Conservation (phyloP, 176 grass and related monocot genomes). For the Hordeum vulgare region MorexV3_pseudomolecules_assembly NC_058524.1:575477176-575477675, state of each 20-base stretch:
- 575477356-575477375: background rate
- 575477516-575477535: background rate
- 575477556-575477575: background rate
- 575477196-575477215: background rate
- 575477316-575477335: background rate
- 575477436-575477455: background rate
- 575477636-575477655: background rate
- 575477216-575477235: slow-evolving; percentile 17
- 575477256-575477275: slow-evolving; percentile 1
- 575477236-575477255: slow-evolving; percentile 20
- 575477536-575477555: background rate
- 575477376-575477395: background rate
- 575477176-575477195: background rate
- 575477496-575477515: background rate
- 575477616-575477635: slow-evolving; percentile 26
- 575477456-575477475: background rate
- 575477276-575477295: background rate
- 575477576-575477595: slow-evolving; percentile 25
- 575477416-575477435: background rate
- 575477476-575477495: slow-evolving; percentile 24
- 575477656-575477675: background rate
- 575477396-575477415: background rate
- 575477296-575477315: slow-evolving; percentile 4
- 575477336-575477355: background rate
- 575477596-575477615: background rate